Percentiles rank a stretch among this genome's conserved stretches.
phyloP scores from a whole-genome alignment of 2,329 filamentous ascomycete species.

The Diaporthe amygdali region DNA sequence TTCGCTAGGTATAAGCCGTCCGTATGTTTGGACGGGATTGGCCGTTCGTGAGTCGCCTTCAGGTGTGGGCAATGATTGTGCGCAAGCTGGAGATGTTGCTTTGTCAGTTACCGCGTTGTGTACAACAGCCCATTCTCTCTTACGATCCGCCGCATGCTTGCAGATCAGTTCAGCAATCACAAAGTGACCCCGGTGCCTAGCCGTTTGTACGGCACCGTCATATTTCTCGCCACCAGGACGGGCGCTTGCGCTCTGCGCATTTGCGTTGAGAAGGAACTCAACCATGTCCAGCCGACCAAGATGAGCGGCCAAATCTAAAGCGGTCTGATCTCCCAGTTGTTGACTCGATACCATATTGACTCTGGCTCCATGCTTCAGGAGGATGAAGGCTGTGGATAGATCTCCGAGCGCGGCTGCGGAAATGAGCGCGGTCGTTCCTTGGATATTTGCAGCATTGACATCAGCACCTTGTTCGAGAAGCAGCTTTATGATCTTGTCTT shows the following conservation, averaged over 20 bases:
- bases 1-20: not conserved
- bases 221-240: not conserved
- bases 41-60: too few species aligned
- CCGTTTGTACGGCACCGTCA: not conserved
- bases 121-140: not conserved
- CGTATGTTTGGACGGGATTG: too few species aligned
- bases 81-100: fast-evolving
- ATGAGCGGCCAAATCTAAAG: not conserved
- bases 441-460: not conserved
- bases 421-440: not conserved
- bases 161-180: not conserved
- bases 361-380: not conserved
- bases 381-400: not conserved
- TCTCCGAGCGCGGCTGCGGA: not conserved
- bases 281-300: slow-evolving; percentile 1
- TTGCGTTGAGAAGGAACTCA: slow-evolving; percentile 11
- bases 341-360: not conserved
- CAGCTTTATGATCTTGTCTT: not conserved
- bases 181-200: fast-evolving
- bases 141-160: not conserved
- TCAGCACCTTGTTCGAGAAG: not conserved
- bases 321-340: not conserved
- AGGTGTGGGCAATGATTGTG: too few species aligned
- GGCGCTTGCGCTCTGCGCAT: not conserved
- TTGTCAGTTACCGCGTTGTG: fast-evolving